Percentiles rank a stretch among this genome's conserved stretches.
Conservation (phyloP, 768 basidiomycete species). For the Kwoniella sp. region DNA sequence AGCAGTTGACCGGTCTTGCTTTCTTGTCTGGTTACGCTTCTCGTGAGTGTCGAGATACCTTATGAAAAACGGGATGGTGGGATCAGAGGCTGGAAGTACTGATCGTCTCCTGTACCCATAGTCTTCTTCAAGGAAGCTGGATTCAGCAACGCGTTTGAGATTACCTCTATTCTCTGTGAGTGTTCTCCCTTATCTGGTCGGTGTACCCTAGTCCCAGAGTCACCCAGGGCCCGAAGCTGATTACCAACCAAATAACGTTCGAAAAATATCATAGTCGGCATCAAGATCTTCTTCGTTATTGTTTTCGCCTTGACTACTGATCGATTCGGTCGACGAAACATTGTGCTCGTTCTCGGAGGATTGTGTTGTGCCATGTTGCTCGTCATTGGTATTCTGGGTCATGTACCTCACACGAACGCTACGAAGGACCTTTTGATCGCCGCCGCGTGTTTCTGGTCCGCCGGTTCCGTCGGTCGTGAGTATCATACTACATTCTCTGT, state of each 20-base stretch:
- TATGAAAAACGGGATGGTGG: no score
- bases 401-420: conserved; percentile 8
- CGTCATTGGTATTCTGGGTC: conserved; percentile 28
- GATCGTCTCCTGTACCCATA: not conserved
- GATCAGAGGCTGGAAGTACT: no score
- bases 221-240: no score
- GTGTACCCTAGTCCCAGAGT: no score
- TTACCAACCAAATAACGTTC: not conserved
- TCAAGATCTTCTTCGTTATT: conserved; percentile 23
- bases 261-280: conserved; percentile 4
- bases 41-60: conserved; percentile 6
- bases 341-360: conserved; percentile 12
- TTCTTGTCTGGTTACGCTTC: conserved; percentile 25
- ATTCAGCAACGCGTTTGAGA: conserved; percentile 30
- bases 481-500: conserved; percentile 3
- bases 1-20: conserved; percentile 30
- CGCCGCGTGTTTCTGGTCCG: conserved; percentile 25
- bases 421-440: conserved; percentile 18
- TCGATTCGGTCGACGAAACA: conserved; percentile 27
- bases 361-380: conserved; percentile 25
- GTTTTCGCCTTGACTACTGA: conserved; percentile 26
- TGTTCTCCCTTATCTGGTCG: not conserved
- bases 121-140: conserved; percentile 33
- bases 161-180: conserved; percentile 25
- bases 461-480: conserved; percentile 20